phyloP scores from a whole-genome alignment of 208 protist genomes.

The Jaenimonas drosophilae region DNA sequence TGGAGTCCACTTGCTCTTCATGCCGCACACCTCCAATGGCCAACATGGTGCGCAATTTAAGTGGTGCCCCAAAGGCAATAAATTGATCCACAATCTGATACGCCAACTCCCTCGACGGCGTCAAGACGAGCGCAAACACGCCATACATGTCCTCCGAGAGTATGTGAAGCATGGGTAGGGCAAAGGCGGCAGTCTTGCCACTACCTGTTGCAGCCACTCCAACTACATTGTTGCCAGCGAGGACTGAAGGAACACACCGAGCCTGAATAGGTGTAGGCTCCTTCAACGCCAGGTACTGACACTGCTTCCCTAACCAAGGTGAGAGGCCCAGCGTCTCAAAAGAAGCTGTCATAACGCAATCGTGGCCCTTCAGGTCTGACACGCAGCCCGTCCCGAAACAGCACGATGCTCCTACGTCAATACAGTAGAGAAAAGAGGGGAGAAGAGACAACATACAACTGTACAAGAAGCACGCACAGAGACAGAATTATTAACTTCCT shows the following conservation, averaged over 20 bases:
- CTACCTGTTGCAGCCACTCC: constrained; percentile 94
- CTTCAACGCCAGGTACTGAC: constrained; percentile 61
- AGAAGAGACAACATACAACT: too few relatives aligned
- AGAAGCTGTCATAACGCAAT: too few relatives aligned
- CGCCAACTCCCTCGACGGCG: constrained; percentile 95
- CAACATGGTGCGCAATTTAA: constrained; percentile 57
- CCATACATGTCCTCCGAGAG: constrained; percentile 95
- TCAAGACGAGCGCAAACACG: constrained; percentile 95
- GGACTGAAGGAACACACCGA: constrained; percentile 63
- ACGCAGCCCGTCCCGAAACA: too few relatives aligned
- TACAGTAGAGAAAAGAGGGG: too few relatives aligned
- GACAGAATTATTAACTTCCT: too few relatives aligned
- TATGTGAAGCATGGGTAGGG: constrained; percentile 94
- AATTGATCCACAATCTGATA: constrained; percentile 94
- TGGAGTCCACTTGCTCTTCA: constrained; percentile 64
- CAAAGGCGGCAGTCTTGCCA: constrained; percentile 98
- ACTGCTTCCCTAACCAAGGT: constrained; percentile 66
- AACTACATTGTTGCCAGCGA: constrained; percentile 85
- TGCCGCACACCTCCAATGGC: constrained; percentile 70
- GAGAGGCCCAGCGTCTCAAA: constrained; percentile 70
- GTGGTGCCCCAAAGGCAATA: constrained; percentile 62
- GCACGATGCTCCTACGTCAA: too few relatives aligned
- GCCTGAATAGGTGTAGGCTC: constrained; percentile 79
- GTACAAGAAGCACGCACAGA: too few relatives aligned
- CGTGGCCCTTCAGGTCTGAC: too few relatives aligned